phyloP scores from a whole-genome alignment of 2,329 filamentous ascomycete genomes.

The Drechslera avenae region DNA sequence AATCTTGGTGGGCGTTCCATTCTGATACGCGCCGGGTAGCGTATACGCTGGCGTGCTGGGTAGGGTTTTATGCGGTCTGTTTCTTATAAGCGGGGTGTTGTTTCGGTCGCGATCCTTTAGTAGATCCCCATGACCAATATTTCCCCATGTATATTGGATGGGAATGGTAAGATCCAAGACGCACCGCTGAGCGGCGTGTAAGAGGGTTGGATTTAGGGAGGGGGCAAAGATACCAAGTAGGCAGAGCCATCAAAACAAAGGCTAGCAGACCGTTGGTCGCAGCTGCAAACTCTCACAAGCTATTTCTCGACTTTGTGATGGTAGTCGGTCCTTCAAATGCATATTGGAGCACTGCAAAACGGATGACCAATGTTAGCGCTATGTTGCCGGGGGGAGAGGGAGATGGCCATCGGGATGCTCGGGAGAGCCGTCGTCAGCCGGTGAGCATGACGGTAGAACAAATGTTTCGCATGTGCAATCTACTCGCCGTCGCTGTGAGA shows the following conservation, averaged over 20 bases:
- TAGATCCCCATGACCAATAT: slow-evolving; percentile 1
- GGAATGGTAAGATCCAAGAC: slow-evolving; percentile 2
- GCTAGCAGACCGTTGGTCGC: not conserved
- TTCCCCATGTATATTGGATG: not conserved
- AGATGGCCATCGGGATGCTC: no score
- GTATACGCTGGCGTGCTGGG: slow-evolving; percentile 3
- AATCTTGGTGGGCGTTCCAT: not conserved
- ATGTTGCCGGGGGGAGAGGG: no score
- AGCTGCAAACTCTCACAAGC: no score
- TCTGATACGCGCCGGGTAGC: slow-evolving; percentile 11
- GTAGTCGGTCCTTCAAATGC: no score
- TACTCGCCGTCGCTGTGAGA: no score
- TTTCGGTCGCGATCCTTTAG: slow-evolving; percentile 2
- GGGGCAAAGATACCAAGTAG: not conserved
- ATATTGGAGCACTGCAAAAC: no score
- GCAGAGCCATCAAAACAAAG: not conserved
- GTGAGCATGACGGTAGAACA: no score
- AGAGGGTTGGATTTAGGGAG: not conserved
- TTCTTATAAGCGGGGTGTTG: slow-evolving; percentile 10
- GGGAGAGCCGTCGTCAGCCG: no score
- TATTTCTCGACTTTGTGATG: no score
- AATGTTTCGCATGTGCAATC: no score
- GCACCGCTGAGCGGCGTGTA: slow-evolving; percentile 14
- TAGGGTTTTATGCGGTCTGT: slow-evolving; percentile 1
- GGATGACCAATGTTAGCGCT: no score